Percentiles rank a stretch among this genome's conserved stretches.
These are phyloP conservation scores for Cutaneotrichosporon arboriforme DNA, from an alignment of 1,284 basidiomycete genomes.

Conservation along the genomic window DNA sequence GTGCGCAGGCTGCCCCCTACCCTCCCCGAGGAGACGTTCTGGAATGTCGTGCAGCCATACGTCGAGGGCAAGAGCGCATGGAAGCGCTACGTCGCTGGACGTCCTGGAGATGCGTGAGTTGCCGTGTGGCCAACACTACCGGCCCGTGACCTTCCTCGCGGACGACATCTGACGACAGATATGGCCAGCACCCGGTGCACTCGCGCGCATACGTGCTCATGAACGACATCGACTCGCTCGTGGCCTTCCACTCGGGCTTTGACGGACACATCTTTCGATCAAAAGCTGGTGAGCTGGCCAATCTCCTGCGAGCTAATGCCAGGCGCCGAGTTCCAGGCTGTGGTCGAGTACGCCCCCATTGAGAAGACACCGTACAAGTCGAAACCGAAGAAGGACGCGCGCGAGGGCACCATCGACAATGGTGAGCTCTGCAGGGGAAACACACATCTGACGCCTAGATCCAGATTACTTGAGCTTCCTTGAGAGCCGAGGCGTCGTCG, in stretches of 20 bases:
- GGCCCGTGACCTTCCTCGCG: neutral
- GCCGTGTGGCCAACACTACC: neutral
- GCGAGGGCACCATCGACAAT: conserved; percentile 42
- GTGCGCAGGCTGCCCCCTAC: conserved; percentile 85
- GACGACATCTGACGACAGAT: conserved; percentile 44
- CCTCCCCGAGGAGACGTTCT: conserved; percentile 85
- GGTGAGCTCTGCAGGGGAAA: conserved; percentile 34
- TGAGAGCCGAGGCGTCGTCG: conserved; percentile 51
- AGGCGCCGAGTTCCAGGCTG: conserved; percentile 80
- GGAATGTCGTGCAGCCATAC: conserved; percentile 83
- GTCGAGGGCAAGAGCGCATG: conserved; percentile 67
- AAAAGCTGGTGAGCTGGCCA: conserved; percentile 62
- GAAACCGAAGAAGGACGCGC: conserved; percentile 41
- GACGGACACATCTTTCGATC: conserved; percentile 90
- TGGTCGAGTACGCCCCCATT: conserved; percentile 91
- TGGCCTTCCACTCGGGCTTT: conserved; percentile 73
- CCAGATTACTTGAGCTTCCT: conserved; percentile 77
- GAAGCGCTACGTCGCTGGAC: conserved; percentile 65
- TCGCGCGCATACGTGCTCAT: conserved; percentile 92
- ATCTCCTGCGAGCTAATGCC: conserved; percentile 1
- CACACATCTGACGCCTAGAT: conserved; percentile 53
- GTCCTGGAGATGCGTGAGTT: conserved; percentile 64
- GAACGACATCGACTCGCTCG: conserved; percentile 64
- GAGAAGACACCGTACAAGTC: conserved; percentile 57
- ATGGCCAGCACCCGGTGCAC: conserved; percentile 68